phyloP scores from a whole-genome alignment of 371 early-diverging fungal genomes.

The Choanephora cucurbitarum region DNA sequence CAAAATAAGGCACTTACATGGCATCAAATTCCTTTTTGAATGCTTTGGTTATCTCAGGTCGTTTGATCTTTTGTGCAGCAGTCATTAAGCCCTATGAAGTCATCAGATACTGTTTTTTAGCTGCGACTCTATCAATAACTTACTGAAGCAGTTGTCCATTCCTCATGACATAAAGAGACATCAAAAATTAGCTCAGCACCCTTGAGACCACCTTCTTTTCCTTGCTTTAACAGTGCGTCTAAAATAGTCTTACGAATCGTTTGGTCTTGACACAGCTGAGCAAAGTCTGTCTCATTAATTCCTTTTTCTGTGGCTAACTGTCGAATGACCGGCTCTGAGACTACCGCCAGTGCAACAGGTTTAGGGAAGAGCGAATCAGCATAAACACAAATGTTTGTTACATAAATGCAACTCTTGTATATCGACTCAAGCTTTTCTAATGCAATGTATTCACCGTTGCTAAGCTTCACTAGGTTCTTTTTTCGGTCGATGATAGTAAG shows the following conservation, averaged over 20 bases:
- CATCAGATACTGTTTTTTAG: too few species aligned
- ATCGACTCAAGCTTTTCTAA: conserved; percentile 96
- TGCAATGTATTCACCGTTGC: conserved; percentile 97
- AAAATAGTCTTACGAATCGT: conserved; percentile 27
- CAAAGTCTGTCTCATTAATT: conserved; percentile 32
- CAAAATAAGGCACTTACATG: conserved; percentile 40
- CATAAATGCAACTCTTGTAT: conserved; percentile 78
- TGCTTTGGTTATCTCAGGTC: conserved; percentile 67
- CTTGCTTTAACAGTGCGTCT: conserved; percentile 35
- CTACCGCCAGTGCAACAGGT: conserved; percentile 77
- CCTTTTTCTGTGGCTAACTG: conserved; percentile 34
- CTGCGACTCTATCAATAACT: conserved; percentile 2
- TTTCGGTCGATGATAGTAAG: conserved; percentile 79
- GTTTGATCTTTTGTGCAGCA: conserved; percentile 89
- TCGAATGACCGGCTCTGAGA: conserved; percentile 56
- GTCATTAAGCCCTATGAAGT: conserved; percentile 61
- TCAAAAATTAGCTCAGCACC: conserved; percentile 70
- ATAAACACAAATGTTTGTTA: conserved; percentile 85
- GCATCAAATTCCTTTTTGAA: conserved; percentile 62
- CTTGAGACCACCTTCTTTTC: conserved; percentile 64
- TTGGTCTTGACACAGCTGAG: conserved; percentile 26
- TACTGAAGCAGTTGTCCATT: conserved; percentile 84
- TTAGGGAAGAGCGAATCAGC: conserved; percentile 72
- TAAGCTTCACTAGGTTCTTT: conserved; percentile 80
- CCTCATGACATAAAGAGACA: conserved; percentile 65